Percentiles rank a stretch among this genome's conserved stretches.
These are phyloP conservation scores for Ogataea zsoltii DNA, from an alignment of 805 yeast species.

Conservation along the genomic window DNA sequence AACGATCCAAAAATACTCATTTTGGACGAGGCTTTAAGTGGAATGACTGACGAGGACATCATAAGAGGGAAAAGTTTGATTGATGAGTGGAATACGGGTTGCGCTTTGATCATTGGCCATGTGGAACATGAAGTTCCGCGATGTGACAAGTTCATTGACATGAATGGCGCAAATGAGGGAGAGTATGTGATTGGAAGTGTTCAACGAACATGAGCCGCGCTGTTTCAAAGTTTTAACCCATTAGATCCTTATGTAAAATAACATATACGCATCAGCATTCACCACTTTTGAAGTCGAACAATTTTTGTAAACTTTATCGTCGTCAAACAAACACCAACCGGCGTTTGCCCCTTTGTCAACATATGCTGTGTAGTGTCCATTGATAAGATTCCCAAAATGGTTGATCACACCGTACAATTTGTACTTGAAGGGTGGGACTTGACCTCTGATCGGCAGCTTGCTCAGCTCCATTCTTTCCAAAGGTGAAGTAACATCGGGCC, in stretches of 20 bases:
- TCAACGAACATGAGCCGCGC: too few relatives aligned
- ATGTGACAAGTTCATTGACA: slow-evolving; percentile 53
- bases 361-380: slow-evolving; percentile 88
- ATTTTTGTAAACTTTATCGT: slow-evolving; percentile 60
- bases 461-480: slow-evolving; percentile 47
- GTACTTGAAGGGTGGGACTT: slow-evolving; percentile 77
- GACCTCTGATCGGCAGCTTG: slow-evolving; percentile 66
- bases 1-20: slow-evolving; percentile 78
- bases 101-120: slow-evolving; percentile 82
- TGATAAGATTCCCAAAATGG: slow-evolving; percentile 77
- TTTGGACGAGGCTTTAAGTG: slow-evolving; percentile 90
- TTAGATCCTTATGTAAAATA: slow-evolving; percentile 62
- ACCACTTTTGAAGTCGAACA: slow-evolving; percentile 55
- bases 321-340: slow-evolving; percentile 86
- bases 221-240: background rate
- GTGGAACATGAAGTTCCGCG: slow-evolving; percentile 75
- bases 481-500: slow-evolving; percentile 55
- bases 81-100: slow-evolving; percentile 56
- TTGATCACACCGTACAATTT: slow-evolving; percentile 78
- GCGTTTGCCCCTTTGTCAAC: slow-evolving; percentile 59
- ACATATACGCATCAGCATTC: slow-evolving; percentile 77
- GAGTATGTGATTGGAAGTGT: slow-evolving; percentile 31
- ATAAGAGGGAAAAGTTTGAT: slow-evolving; percentile 54
- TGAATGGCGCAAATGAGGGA: slow-evolving; percentile 36
- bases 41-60: slow-evolving; percentile 71